Conservation (phyloP, 1,284 basidiomycete genomes). For the Stereum hirsutum region DNA sequence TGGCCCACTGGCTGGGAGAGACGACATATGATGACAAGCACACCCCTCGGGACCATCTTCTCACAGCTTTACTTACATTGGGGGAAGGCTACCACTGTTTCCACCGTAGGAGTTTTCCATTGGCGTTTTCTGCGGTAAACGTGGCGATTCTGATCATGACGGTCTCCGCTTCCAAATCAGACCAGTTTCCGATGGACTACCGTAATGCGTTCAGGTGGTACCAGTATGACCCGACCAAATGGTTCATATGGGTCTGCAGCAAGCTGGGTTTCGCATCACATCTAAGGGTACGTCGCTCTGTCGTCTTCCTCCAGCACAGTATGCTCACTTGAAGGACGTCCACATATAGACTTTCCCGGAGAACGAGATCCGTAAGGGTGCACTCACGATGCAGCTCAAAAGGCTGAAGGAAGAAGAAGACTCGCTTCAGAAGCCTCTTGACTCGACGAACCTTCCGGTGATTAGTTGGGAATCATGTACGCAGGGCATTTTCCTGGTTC, state of each 20-base stretch:
- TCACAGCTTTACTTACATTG: slow-evolving; percentile 82
- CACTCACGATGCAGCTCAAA: slow-evolving; percentile 79
- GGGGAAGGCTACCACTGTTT: slow-evolving; percentile 95
- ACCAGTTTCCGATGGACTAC: slow-evolving; percentile 85
- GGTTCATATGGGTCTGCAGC: slow-evolving; percentile 73
- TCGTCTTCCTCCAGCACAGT: too few relatives aligned
- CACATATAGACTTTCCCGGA: too few relatives aligned
- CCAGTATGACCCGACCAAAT: slow-evolving; percentile 67
- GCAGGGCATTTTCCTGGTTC: slow-evolving; percentile 18
- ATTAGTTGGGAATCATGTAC: slow-evolving; percentile 76
- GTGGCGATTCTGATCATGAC: too few relatives aligned
- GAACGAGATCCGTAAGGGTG: slow-evolving; percentile 80
- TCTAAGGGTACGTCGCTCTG: too few relatives aligned
- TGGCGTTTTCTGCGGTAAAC: too few relatives aligned
- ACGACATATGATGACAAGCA: slow-evolving; percentile 82
- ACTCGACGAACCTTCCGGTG: slow-evolving; percentile 60
- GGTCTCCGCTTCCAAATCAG: too few relatives aligned
- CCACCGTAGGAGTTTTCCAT: too few relatives aligned
- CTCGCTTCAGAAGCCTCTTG: slow-evolving; percentile 60
- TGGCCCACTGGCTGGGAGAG: slow-evolving; percentile 83
- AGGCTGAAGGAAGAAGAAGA: slow-evolving; percentile 58
- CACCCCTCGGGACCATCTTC: slow-evolving; percentile 74
- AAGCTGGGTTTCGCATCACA: slow-evolving; percentile 67
- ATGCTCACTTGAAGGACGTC: too few relatives aligned
- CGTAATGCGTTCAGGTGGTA: slow-evolving; percentile 66